Percentiles rank a stretch among this genome's conserved stretches.
Evolutionary conservation across 495 filamentous ascomycete species (phyloP).

Genomic region (Podospora pseudoanserina): DNA sequence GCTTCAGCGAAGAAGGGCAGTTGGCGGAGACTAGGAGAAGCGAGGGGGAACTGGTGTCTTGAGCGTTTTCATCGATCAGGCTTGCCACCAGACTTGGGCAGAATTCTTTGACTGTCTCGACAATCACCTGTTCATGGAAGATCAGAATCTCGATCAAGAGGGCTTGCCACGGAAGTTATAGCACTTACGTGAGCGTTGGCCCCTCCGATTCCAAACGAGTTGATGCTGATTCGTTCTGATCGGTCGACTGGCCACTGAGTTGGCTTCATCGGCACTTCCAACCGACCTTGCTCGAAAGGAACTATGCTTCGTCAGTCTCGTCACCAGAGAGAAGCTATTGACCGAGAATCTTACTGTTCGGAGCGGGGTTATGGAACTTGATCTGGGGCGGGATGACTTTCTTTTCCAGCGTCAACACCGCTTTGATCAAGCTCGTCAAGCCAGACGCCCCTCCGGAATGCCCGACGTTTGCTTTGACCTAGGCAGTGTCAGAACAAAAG

Average conservation of each 20-base stretch:
- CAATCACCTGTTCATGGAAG: not conserved
- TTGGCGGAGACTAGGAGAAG: constrained; percentile 12
- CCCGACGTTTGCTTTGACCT: not conserved
- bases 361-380: constrained; percentile 25
- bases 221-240: constrained; percentile 38
- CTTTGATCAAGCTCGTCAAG: constrained; percentile 52
- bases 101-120: not conserved
- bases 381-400: constrained; percentile 41
- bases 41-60: not conserved
- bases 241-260: constrained; percentile 23
- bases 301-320: not conserved
- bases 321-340: not conserved
- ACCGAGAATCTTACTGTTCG: not conserved
- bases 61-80: not conserved
- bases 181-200: constrained; percentile 20
- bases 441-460: constrained; percentile 53
- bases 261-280: constrained; percentile 25
- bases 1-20: not conserved
- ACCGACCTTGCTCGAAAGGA: constrained; percentile 16
- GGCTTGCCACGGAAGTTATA: not conserved
- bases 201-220: constrained; percentile 53
- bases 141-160: not conserved
- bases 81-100: not conserved
- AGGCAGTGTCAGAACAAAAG: not conserved
- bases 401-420: constrained; percentile 45